phyloP scores from a whole-genome alignment of 331 rosid species.

The Cydonia oblonga region DNA sequence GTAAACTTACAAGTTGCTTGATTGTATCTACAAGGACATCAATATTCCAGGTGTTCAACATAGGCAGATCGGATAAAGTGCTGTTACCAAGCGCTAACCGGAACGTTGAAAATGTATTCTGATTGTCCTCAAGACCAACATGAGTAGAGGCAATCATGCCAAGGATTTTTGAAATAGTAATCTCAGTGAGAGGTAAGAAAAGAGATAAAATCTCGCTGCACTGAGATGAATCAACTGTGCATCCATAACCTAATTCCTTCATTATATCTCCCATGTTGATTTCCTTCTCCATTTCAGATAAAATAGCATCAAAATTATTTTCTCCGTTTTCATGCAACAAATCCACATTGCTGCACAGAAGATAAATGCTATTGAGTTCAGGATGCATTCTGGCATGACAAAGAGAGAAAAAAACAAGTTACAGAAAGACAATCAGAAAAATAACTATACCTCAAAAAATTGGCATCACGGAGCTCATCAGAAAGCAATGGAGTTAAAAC shows the following conservation, averaged over 20 bases:
- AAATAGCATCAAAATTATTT: slow-evolving; percentile 82
- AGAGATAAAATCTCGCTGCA: slow-evolving; percentile 85
- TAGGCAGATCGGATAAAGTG: slow-evolving; percentile 54
- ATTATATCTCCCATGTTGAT: slow-evolving; percentile 86
- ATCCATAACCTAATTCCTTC: slow-evolving; percentile 97
- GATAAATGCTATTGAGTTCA: slow-evolving; percentile 8
- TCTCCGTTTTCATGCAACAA: slow-evolving; percentile 47
- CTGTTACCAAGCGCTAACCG: slow-evolving; percentile 58
- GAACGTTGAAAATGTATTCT: slow-evolving; percentile 49
- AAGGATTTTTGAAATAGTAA: slow-evolving; percentile 62
- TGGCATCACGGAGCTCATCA: slow-evolving; percentile 59
- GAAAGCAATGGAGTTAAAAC: slow-evolving; percentile 67
- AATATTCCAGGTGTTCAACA: slow-evolving; percentile 74
- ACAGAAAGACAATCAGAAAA: slow-evolving; percentile 7
- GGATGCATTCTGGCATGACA: background rate
- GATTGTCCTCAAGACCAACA: slow-evolving; percentile 77
- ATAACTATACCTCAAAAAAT: slow-evolving; percentile 49
- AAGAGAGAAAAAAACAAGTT: background rate
- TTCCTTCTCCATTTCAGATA: slow-evolving; percentile 93
- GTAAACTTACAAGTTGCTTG: slow-evolving; percentile 59
- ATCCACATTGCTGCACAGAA: slow-evolving; percentile 50
- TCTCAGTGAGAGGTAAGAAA: slow-evolving; percentile 74
- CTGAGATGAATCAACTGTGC: slow-evolving; percentile 66
- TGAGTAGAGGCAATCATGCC: slow-evolving; percentile 71
- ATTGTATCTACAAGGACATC: slow-evolving; percentile 79